Evolutionary conservation across 768 basidiomycete genomes (phyloP).

Genomic region (Phaeolepiota aurea): DNA sequence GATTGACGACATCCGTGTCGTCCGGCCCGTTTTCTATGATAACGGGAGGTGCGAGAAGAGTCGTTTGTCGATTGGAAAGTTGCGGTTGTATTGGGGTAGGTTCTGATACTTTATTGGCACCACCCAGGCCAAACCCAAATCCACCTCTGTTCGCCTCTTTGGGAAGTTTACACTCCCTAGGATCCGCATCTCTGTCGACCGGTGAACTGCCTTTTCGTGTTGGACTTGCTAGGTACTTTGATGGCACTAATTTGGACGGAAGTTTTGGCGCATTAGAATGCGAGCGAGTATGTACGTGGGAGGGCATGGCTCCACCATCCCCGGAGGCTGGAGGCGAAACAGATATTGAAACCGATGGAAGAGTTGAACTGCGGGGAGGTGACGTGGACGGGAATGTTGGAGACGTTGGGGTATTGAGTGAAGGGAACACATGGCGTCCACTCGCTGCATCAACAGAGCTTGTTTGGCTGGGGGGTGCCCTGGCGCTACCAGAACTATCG

Average conservation of each 20-base stretch:
- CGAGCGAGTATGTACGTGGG: conserved; percentile 53
- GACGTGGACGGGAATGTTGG: conserved; percentile 20
- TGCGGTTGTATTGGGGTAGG: conserved; percentile 1
- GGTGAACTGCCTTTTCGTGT: conserved; percentile 46
- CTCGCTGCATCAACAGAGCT: conserved; percentile 22
- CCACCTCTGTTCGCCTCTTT: conserved; percentile 3
- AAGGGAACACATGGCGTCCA: conserved; percentile 35
- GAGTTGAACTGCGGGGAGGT: conserved; percentile 25
- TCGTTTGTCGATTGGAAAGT: conserved; percentile 14
- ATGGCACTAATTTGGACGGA: conserved; percentile 57
- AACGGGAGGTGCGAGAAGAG: conserved; percentile 41
- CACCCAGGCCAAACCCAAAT: conserved; percentile 14
- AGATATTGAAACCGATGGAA: conserved; percentile 38
- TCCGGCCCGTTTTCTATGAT: conserved; percentile 31
- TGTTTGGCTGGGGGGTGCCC: conserved; percentile 26
- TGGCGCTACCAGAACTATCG: conserved; percentile 43
- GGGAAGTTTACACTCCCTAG: background rate
- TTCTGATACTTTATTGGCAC: conserved; percentile 11
- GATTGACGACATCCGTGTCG: conserved; percentile 22
- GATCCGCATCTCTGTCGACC: conserved; percentile 23
- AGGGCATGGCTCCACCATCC: conserved; percentile 18
- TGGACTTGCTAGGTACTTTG: conserved; percentile 46
- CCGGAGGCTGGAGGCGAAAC: conserved; percentile 35
- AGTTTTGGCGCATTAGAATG: conserved; percentile 68
- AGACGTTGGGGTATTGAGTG: conserved; percentile 21